Conservation (phyloP, 2,329 filamentous ascomycete species). For the Colletotrichum tropicale region DNA sequence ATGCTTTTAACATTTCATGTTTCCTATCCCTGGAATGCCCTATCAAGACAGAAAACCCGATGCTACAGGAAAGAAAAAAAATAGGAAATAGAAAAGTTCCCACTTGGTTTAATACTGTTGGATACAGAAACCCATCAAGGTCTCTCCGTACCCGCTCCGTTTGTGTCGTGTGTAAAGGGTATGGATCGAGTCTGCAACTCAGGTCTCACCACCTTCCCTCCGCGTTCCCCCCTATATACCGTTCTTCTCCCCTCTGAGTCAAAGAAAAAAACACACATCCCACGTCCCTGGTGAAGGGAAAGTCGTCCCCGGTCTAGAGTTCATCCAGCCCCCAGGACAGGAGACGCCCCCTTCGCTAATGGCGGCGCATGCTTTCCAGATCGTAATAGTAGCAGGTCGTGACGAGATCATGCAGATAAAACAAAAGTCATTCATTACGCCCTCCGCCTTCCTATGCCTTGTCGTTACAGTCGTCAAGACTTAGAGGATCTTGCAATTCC, state of each 20-base stretch:
- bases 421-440: conserved; percentile 24
- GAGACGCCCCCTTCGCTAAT: conserved; percentile 21
- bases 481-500: conserved; percentile 81
- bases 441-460: conserved; percentile 14
- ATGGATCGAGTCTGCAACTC: conserved; percentile 15
- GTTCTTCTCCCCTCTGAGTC: not conserved
- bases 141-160: conserved; percentile 11
- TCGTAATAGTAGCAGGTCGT: conserved; percentile 32
- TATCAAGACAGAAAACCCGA: conserved; percentile 25
- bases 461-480: conserved; percentile 19
- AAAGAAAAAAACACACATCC: not conserved
- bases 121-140: conserved; percentile 12
- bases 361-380: conserved; percentile 22
- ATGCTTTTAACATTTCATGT: conserved; percentile 33
- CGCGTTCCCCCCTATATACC: conserved; percentile 8
- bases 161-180: conserved; percentile 18
- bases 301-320: conserved; percentile 16
- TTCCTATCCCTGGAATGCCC: conserved; percentile 33
- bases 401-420: conserved; percentile 32
- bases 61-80: conserved; percentile 28
- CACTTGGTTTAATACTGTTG: conserved; percentile 20
- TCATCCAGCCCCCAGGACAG: conserved; percentile 19
- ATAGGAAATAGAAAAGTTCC: conserved; percentile 23
- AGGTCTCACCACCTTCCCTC: not conserved
- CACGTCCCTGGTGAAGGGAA: conserved; percentile 1